Base-by-base conservation (phyloP, 2,329 filamentous ascomycete genomes). In the Orbilia javanica region DNA sequence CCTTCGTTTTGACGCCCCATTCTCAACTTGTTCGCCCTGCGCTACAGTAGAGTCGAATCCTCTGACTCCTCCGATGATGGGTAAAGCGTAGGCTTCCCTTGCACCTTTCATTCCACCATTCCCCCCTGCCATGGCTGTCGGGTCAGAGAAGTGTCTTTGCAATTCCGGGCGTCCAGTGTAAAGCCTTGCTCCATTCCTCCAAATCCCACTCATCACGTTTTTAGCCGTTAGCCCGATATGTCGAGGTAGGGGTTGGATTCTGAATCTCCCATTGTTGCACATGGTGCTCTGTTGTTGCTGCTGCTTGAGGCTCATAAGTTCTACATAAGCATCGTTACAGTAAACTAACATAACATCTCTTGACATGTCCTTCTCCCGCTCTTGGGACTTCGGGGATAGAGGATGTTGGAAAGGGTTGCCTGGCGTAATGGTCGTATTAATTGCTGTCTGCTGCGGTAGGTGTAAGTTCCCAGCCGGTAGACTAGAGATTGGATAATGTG, bases 381-480 rank as follows among this genome's bases (percentile, higher is more conserved):
- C 74, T 25, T 60, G 50, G n/a, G 34, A 50, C 20, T 66, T 42
- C 7, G 67, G 67, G 4, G 74, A 72, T 25, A 65, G 46, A 3
- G 74, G 60, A 55, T 50, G 68, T 27, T 78, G 74, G 52, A 78
- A 78, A n/a, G 74, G 74, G 20, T 72, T 72, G 3, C 74, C 74
- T 27, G 55, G 42, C 10, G 62, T 67, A 15, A 74, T 25, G n/a
- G 52, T 76, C 20, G 34, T 55, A 25, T 64, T 67, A n/a, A 74
- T 57, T 25, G 42, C 42, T 1, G 67, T 71, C 25, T 78, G 74
- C 27, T 67, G 67, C 8, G 74, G 74, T 20, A 78, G 20, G 34
- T 78, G 67, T 10, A 72, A 39, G n/a, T 68, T 69, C 22, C 53
- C 53, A 8, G 53, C 27, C 36, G 52, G 53, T n/a, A 36, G 10